These are phyloP conservation scores for Candida glucosophila DNA, from an alignment of 1,139 yeast species.

Conservation along the genomic window DNA sequence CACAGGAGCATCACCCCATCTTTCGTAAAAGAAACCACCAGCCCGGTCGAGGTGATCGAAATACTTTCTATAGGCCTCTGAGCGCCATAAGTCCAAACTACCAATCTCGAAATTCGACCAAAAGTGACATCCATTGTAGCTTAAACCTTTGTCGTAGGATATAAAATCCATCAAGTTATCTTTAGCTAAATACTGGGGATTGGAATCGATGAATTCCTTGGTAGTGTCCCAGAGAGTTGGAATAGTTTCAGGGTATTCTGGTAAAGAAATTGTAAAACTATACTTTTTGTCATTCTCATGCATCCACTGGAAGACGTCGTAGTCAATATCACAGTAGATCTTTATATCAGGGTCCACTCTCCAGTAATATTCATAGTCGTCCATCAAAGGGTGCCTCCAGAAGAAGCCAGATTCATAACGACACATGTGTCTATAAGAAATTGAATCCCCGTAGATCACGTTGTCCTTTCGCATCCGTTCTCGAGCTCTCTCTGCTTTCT, in stretches of 20 bases:
- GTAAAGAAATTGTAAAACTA: slow-evolving; percentile 74
- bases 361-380: slow-evolving; percentile 82
- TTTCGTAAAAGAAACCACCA: slow-evolving; percentile 85
- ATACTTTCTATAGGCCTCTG: slow-evolving; percentile 57
- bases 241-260: slow-evolving; percentile 75
- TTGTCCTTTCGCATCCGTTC: slow-evolving; percentile 41
- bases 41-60: slow-evolving; percentile 66
- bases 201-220: slow-evolving; percentile 51
- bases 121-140: slow-evolving; percentile 76
- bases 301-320: slow-evolving; percentile 79
- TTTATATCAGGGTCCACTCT: slow-evolving; percentile 86
- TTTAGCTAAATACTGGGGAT: slow-evolving; percentile 58
- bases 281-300: slow-evolving; percentile 63
- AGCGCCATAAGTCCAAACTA: slow-evolving; percentile 64
- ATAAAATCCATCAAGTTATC: slow-evolving; percentile 68
- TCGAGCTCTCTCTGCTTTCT: slow-evolving; percentile 46
- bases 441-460: slow-evolving; percentile 54
- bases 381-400: slow-evolving; percentile 65
- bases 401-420: slow-evolving; percentile 88
- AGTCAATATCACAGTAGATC: slow-evolving; percentile 70
- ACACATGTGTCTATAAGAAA: slow-evolving; percentile 79
- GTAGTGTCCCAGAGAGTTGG: slow-evolving; percentile 78
- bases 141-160: slow-evolving; percentile 56
- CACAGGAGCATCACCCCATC: slow-evolving; percentile 94
- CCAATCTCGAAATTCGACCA: slow-evolving; percentile 88